Evolutionary conservation across 768 basidiomycete genomes (phyloP).

Genomic region (Xanthoconium stramineum): DNA sequence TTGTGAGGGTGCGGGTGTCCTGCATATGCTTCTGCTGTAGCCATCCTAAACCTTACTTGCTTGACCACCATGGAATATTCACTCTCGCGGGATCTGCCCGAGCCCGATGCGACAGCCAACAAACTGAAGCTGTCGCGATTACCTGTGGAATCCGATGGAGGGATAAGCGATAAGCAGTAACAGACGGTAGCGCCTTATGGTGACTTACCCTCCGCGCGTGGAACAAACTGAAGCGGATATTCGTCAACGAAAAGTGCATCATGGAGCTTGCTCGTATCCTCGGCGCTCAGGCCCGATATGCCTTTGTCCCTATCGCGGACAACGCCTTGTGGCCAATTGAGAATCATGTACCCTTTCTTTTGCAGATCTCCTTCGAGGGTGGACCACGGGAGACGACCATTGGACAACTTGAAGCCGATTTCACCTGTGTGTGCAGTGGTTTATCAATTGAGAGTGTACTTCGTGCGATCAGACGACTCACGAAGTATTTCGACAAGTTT

Average conservation of each 20-base stretch:
- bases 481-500: conserved; percentile 8
- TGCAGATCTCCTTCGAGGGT: background rate
- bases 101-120: background rate
- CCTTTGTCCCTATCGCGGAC: background rate
- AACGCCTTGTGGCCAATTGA: conserved; percentile 7
- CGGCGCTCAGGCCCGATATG: background rate
- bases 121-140: too few species aligned
- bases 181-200: too few species aligned
- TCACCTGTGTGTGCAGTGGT: background rate
- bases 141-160: too few species aligned
- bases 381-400: background rate
- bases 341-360: background rate
- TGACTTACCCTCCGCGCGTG: background rate
- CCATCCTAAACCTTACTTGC: background rate
- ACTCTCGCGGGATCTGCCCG: too few species aligned
- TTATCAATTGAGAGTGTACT: background rate
- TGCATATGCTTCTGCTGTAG: too few species aligned
- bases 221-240: too few species aligned
- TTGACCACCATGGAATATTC: background rate
- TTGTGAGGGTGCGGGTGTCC: too few species aligned
- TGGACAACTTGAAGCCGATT: background rate
- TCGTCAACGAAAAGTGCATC: conserved; percentile 5
- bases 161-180: too few species aligned
- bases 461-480: background rate
- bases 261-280: conserved; percentile 6